These are phyloP conservation scores for Wickerhamiella domercqiae DNA, from an alignment of 805 yeast genomes.

Conservation along the genomic window DNA sequence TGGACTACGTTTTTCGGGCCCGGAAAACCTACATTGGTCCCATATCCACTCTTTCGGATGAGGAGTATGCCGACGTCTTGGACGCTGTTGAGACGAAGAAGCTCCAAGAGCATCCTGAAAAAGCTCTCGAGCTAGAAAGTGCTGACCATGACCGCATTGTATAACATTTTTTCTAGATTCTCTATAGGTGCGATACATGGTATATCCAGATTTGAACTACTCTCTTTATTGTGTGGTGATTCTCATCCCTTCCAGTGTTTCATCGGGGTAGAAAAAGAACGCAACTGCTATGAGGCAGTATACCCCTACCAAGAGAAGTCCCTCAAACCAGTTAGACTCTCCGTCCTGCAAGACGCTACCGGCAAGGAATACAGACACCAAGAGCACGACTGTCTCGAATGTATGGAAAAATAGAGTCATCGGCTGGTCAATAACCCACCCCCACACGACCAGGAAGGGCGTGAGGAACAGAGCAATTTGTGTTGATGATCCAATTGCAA, in stretches of 20 bases:
- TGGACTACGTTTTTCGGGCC: conserved; percentile 39
- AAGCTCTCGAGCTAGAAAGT: too few species aligned
- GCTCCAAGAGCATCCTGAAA: too few species aligned
- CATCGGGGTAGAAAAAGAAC: conserved; percentile 66
- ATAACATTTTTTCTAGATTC: too few species aligned
- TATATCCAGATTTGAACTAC: too few species aligned
- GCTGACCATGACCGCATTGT: too few species aligned
- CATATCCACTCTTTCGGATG: conserved; percentile 11
- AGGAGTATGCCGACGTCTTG: conserved; percentile 1
- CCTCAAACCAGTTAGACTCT: conserved; percentile 93
- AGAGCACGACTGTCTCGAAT: conserved; percentile 84
- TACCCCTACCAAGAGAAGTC: conserved; percentile 78
- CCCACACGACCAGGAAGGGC: conserved; percentile 83
- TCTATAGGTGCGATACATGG: too few species aligned
- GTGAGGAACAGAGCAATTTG: conserved; percentile 93
- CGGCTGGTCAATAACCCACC: conserved; percentile 85
- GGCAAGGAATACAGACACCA: conserved; percentile 75
- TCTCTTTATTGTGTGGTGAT: too few species aligned
- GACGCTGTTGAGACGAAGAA: conserved; percentile 1
- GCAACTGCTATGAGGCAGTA: conserved; percentile 80
- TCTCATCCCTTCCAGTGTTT: too few species aligned
- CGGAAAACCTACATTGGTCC: conserved; percentile 50
- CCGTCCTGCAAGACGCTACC: conserved; percentile 85
- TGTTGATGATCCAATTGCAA: conserved; percentile 89
- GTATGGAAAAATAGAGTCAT: conserved; percentile 87